phyloP scores from a whole-genome alignment of 225 moss, liverwort and hornwort species.

The Climacium dendroides region DNA sequence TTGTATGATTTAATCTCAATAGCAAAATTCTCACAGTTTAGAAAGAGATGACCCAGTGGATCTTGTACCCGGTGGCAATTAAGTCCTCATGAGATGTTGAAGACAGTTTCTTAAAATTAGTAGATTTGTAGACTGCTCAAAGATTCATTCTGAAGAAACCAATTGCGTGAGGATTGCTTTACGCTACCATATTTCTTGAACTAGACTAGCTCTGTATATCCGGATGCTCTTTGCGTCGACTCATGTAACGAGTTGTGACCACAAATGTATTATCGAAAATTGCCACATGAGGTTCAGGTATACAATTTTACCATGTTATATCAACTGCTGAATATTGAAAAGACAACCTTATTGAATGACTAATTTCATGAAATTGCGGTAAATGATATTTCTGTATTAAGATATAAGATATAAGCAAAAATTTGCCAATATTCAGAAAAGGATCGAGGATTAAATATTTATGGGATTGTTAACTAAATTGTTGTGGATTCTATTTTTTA shows the following conservation, averaged over 20 bases:
- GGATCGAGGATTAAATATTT: too few relatives aligned
- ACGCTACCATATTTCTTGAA: not conserved
- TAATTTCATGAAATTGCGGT: too few relatives aligned
- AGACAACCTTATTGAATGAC: too few relatives aligned
- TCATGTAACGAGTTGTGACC: not conserved
- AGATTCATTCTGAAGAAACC: not conserved
- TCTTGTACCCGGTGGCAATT: not conserved
- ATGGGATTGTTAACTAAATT: not conserved
- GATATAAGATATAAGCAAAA: too few relatives aligned
- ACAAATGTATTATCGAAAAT: not conserved
- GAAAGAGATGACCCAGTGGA: not conserved
- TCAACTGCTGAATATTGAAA: not conserved
- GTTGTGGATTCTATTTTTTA: not conserved
- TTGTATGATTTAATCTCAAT: not conserved
- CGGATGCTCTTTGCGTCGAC: constrained; percentile 3
- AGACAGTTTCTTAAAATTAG: not conserved
- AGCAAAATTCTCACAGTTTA: not conserved
- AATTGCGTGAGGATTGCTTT: not conserved
- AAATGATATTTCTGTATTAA: too few relatives aligned
- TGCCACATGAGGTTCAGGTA: not conserved
- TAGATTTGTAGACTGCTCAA: not conserved
- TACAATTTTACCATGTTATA: not conserved
- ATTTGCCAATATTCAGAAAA: too few relatives aligned
- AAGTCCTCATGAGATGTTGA: not conserved
- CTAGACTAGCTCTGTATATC: not conserved